phyloP scores from a whole-genome alignment of 176 grass and related monocot genomes.

The Secale cereale region DNA sequence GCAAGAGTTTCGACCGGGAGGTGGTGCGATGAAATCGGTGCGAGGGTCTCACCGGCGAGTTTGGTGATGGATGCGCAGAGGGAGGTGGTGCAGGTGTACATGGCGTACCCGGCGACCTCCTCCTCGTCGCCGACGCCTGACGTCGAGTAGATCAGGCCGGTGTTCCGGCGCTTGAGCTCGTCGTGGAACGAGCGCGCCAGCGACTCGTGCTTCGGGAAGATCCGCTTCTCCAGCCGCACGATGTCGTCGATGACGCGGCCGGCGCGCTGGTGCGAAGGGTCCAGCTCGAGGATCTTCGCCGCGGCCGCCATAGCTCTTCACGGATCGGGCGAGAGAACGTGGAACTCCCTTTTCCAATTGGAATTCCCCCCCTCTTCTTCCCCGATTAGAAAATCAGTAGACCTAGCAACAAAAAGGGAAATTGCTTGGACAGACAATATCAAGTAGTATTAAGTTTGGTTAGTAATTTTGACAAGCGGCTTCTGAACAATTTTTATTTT shows the following conservation, averaged over 20 bases:
- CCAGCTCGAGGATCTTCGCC: slow-evolving; percentile 49
- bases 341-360: slow-evolving; percentile 12
- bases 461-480: background rate
- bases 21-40: background rate
- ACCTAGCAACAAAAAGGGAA: background rate
- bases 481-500: background rate
- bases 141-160: slow-evolving; percentile 60
- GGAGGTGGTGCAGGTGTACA: slow-evolving; percentile 78
- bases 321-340: background rate
- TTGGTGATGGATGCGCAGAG: slow-evolving; percentile 87
- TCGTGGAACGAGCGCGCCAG: slow-evolving; percentile 60
- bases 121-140: slow-evolving; percentile 1
- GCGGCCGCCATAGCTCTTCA: slow-evolving; percentile 12
- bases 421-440: background rate
- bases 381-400: background rate
- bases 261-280: slow-evolving; percentile 37
- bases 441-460: too few relatives aligned
- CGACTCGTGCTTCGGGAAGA: slow-evolving; percentile 98
- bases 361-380: background rate
- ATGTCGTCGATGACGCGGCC: slow-evolving; percentile 51
- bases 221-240: slow-evolving; percentile 66
- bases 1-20: background rate
- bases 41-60: slow-evolving; percentile 60
- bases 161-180: slow-evolving; percentile 70
- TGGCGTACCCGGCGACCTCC: slow-evolving; percentile 59